A percentile compares a stretch with the other conserved stretches of the same genome.
These are phyloP conservation scores for Xylariaceae sp. DNA, from an alignment of 2,329 filamentous ascomycete genomes.

Conservation along the genomic window DNA sequence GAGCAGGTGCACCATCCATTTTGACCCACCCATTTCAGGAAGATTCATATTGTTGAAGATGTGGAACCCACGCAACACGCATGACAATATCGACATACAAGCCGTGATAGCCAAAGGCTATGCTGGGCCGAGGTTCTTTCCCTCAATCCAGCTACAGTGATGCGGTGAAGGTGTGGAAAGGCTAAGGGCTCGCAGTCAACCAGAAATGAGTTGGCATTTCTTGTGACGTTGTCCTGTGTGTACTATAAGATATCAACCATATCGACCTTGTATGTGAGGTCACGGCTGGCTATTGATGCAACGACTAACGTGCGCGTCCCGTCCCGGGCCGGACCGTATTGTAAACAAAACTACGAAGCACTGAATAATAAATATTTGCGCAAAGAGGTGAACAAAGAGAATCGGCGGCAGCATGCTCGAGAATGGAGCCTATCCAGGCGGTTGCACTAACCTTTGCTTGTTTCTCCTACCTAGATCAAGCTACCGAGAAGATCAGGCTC, in stretches of 20 bases:
- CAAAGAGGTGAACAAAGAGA: not conserved
- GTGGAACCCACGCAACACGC: constrained; percentile 68
- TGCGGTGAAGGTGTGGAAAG: not conserved
- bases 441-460: not conserved
- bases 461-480: not conserved
- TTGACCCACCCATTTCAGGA: constrained; percentile 75
- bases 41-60: constrained; percentile 84
- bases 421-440: not conserved
- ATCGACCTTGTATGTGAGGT: not conserved
- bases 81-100: constrained; percentile 80
- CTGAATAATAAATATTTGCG: too few relatives aligned
- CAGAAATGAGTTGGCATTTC: not conserved
- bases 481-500: not conserved
- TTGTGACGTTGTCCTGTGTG: not conserved
- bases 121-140: constrained; percentile 80
- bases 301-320: not conserved
- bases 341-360: not conserved
- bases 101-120: constrained; percentile 78
- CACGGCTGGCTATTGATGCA: not conserved
- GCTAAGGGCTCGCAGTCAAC: not conserved
- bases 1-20: constrained; percentile 79
- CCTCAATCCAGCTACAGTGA: constrained; percentile 58
- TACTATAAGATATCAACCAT: not conserved
- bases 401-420: not conserved
- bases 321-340: not conserved